Conservation (phyloP, 2,329 filamentous ascomycete genomes). For the Fusarium sp. region DNA sequence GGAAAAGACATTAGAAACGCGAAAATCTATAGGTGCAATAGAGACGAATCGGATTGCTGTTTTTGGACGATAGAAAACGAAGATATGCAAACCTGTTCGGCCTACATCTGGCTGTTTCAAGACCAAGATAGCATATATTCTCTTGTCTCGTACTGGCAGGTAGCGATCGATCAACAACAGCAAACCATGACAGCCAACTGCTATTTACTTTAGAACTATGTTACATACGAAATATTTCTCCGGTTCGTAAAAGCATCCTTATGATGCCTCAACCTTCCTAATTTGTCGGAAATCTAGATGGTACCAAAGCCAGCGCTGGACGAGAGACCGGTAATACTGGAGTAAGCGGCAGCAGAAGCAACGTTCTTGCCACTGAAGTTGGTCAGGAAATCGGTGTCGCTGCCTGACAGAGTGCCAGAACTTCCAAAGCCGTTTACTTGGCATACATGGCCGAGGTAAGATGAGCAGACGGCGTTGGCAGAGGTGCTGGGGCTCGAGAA, state of each 20-base stretch:
- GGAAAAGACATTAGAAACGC: no score
- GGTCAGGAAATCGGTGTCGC: conserved; percentile 57
- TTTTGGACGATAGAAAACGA: no score
- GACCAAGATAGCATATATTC: background rate
- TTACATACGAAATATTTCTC: background rate
- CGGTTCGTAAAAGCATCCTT: accelerated
- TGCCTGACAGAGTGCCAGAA: conserved; percentile 50
- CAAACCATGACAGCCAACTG: no score
- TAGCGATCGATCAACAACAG: background rate
- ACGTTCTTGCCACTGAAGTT: conserved; percentile 63
- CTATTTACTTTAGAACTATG: background rate
- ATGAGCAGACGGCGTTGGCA: conserved; percentile 53
- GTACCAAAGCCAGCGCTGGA: conserved; percentile 57
- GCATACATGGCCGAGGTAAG: conserved; percentile 59
- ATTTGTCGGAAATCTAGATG: conserved; percentile 37
- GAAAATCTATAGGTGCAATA: no score
- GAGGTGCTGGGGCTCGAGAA: conserved; percentile 45
- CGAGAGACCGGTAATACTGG: conserved; percentile 48
- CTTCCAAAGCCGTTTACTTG: conserved; percentile 58
- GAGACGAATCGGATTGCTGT: no score
- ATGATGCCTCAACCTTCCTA: accelerated
- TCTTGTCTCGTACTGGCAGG: background rate
- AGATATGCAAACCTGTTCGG: no score
- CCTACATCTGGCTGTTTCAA: background rate
- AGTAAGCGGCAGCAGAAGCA: conserved; percentile 53